These are phyloP conservation scores for Globisporangium cylindrosporum DNA, from an alignment of 352 stramenopile genomes.

Conservation along the genomic window DNA sequence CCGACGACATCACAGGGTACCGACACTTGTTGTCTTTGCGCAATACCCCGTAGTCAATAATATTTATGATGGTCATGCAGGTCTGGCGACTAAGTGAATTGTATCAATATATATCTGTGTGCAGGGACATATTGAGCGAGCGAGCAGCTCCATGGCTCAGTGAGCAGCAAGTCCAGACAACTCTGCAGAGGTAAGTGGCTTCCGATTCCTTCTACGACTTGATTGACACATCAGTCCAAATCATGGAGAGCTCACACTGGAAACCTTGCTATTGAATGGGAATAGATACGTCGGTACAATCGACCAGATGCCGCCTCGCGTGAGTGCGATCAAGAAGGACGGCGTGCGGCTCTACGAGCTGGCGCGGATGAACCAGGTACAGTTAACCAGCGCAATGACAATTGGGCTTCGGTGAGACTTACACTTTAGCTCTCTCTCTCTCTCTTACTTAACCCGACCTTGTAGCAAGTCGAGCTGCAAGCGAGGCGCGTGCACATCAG, in stretches of 20 bases:
- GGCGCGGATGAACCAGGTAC: slow-evolving; percentile 53
- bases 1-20: slow-evolving; percentile 81
- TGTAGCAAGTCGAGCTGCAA: slow-evolving; percentile 53
- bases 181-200: slow-evolving; percentile 40
- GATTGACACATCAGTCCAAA: neutral
- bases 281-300: slow-evolving; percentile 73
- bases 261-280: neutral
- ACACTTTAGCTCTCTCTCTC: neutral
- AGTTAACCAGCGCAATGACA: neutral
- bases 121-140: slow-evolving; percentile 48
- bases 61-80: neutral
- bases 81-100: too few relatives aligned
- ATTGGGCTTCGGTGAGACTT: neutral
- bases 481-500: slow-evolving; percentile 62
- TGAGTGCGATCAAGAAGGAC: slow-evolving; percentile 81
- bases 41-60: neutral
- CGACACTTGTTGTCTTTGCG: neutral
- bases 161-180: slow-evolving; percentile 26
- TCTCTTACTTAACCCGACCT: neutral
- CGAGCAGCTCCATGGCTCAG: slow-evolving; percentile 57
- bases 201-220: neutral
- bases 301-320: slow-evolving; percentile 67
- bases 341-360: slow-evolving; percentile 81
- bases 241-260: neutral
- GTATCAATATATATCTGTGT: neutral